Conservation (phyloP, 2,329 filamentous ascomycete species). For the Aspergillus sclerotialis region DNA sequence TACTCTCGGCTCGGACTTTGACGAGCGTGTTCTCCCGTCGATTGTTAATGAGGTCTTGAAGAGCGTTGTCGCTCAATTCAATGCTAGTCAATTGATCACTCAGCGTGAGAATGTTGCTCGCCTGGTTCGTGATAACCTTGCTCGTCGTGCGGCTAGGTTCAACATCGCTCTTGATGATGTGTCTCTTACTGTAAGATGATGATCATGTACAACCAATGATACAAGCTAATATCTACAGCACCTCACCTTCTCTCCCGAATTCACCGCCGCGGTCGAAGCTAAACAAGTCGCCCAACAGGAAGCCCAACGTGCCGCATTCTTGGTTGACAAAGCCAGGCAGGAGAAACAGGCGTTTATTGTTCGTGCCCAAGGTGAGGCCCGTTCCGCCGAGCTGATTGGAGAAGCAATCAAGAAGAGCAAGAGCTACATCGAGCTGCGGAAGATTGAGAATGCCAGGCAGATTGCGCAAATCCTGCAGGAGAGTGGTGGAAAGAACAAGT, state of each 20-base stretch:
- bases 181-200: slow-evolving; percentile 70
- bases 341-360: slow-evolving; percentile 99
- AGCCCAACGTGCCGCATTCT: slow-evolving; percentile 91
- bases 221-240: slow-evolving; percentile 37
- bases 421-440: slow-evolving; percentile 92
- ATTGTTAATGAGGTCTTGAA: slow-evolving; percentile 99
- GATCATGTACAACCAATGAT: not conserved
- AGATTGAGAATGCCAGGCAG: slow-evolving; percentile 89
- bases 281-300: slow-evolving; percentile 77
- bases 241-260: slow-evolving; percentile 62
- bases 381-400: slow-evolving; percentile 94
- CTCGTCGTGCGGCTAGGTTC: slow-evolving; percentile 84
- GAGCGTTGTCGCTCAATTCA: slow-evolving; percentile 98
- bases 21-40: slow-evolving; percentile 90
- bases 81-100: slow-evolving; percentile 95
- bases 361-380: slow-evolving; percentile 96
- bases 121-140: slow-evolving; percentile 87
- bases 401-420: slow-evolving; percentile 99
- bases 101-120: slow-evolving; percentile 94
- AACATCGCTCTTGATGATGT: slow-evolving; percentile 98
- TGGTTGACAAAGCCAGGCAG: slow-evolving; percentile 97
- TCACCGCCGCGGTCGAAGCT: slow-evolving; percentile 62
- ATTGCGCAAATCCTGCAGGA: slow-evolving; percentile 89
- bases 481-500: slow-evolving; percentile 78
- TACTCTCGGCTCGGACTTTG: slow-evolving; percentile 90